Evolutionary conservation across 1,284 basidiomycete species (phyloP).

Genomic region (Puccinia novopanici): DNA sequence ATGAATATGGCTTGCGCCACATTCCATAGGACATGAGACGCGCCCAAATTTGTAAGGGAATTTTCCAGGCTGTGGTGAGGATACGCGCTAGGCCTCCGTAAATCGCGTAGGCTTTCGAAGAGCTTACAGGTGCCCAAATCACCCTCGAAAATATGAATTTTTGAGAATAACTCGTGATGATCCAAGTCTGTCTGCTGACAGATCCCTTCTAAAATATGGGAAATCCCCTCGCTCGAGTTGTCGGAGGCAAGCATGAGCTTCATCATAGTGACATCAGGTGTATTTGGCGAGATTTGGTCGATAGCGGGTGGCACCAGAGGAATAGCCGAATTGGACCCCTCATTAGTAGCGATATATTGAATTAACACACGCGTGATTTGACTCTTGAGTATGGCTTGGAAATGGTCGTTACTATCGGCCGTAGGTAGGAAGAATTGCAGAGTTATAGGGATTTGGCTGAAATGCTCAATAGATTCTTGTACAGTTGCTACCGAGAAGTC

Average conservation of each 20-base stretch:
- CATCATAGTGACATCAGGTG: neutral
- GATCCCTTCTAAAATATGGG: neutral
- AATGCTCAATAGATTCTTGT: neutral
- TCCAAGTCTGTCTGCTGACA: neutral
- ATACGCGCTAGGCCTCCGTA: neutral
- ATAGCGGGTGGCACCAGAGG: neutral
- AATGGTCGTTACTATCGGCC: neutral
- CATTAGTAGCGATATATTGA: neutral
- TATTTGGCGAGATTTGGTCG: neutral
- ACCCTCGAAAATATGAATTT: constrained; percentile 2
- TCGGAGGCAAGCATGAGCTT: constrained; percentile 38
- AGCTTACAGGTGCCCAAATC: constrained; percentile 15
- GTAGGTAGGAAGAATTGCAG: neutral
- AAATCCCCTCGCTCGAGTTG: neutral
- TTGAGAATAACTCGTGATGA: neutral
- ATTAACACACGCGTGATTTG: neutral
- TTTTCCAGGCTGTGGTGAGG: too few relatives aligned
- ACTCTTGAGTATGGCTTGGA: neutral
- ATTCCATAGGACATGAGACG: constrained; percentile 25
- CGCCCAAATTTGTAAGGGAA: neutral
- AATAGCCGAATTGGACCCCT: too few relatives aligned
- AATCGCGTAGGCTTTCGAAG: neutral
- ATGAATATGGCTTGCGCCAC: constrained; percentile 5
- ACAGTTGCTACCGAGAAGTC: neutral
- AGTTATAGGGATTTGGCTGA: neutral